Evolutionary conservation across 345 rosid species (phyloP).

Genomic region (Eucalyptus polyanthemos): DNA sequence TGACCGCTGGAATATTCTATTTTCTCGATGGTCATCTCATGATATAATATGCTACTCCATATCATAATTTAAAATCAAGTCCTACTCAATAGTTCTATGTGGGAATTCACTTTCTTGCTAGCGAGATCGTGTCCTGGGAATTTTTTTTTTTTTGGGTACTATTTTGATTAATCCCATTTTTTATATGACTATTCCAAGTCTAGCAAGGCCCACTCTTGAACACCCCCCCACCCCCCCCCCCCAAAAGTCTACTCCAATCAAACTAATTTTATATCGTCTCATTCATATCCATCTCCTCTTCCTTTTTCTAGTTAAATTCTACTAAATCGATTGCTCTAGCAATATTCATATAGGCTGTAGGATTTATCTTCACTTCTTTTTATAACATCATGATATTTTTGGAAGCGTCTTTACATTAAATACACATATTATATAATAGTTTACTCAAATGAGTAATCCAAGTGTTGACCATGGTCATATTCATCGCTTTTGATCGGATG

Average conservation of each 20-base stretch:
- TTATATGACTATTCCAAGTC: not conserved
- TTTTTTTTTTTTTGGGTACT: not conserved
- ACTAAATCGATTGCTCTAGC: accelerated
- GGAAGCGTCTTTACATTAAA: accelerated
- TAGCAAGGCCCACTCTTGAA: not conserved
- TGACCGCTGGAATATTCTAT: not conserved
- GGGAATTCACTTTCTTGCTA: not conserved
- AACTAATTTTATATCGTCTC: not conserved
- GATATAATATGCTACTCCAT: not conserved
- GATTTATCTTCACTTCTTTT: not conserved
- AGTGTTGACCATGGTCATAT: not conserved
- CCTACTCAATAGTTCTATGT: not conserved
- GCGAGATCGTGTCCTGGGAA: not conserved
- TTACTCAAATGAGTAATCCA: not conserved
- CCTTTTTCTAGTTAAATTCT: not conserved
- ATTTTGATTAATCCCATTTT: not conserved
- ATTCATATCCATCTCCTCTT: not conserved
- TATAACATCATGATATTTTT: accelerated
- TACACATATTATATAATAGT: not conserved
- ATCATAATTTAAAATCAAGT: not conserved
- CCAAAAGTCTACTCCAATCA: not conserved
- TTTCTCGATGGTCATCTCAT: not conserved
- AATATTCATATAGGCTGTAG: not conserved
- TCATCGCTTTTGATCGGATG: not conserved
- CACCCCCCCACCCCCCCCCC: too few species aligned